A percentile compares a stretch with the other conserved stretches of the same genome.
phyloP scores from a whole-genome alignment of 768 basidiomycete species.

The Boletellus sp. region DNA sequence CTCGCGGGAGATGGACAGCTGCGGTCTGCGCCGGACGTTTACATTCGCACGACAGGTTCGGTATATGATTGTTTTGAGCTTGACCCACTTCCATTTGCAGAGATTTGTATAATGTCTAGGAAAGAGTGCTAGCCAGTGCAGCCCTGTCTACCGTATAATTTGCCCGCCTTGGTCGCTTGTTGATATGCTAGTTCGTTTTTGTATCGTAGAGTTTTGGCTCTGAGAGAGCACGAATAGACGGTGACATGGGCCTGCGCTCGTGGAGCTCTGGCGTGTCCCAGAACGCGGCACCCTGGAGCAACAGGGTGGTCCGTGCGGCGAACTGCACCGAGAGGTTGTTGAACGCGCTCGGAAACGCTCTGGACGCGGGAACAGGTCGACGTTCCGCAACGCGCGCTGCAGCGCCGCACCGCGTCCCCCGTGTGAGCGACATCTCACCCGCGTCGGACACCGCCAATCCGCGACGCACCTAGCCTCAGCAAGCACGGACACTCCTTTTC shows the following conservation, averaged over 20 bases:
- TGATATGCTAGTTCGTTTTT: slow-evolving; percentile 30
- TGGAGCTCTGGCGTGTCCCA: slow-evolving; percentile 16
- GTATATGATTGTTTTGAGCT: slow-evolving; percentile 65
- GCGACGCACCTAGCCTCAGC: slow-evolving; percentile 46
- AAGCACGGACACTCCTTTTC: slow-evolving; percentile 51
- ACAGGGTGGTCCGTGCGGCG: slow-evolving; percentile 25
- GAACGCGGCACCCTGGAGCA: slow-evolving; percentile 20
- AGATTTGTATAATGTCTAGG: slow-evolving; percentile 52
- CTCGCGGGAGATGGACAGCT: slow-evolving; percentile 48
- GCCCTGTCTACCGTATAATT: slow-evolving; percentile 30
- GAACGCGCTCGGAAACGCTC: slow-evolving; percentile 58
- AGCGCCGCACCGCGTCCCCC: slow-evolving; percentile 1
- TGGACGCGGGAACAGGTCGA: slow-evolving; percentile 47
- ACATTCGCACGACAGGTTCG: slow-evolving; percentile 54
- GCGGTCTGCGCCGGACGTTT: slow-evolving; percentile 54
- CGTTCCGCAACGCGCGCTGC: slow-evolving; percentile 49
- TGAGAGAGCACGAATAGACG: background rate
- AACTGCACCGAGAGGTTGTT: slow-evolving; percentile 63
- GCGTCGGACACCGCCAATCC: background rate
- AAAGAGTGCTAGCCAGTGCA: slow-evolving; percentile 67
- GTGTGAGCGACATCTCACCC: slow-evolving; percentile 6
- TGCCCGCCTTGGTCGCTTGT: slow-evolving; percentile 17
- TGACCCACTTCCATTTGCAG: slow-evolving; percentile 68
- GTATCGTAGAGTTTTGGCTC: slow-evolving; percentile 20
- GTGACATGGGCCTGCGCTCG: background rate